Percentiles rank a stretch among this genome's conserved stretches.
These are phyloP conservation scores for Cladosporium sphaerospermum DNA, from an alignment of 2,329 filamentous ascomycete species.

Conservation along the genomic window DNA sequence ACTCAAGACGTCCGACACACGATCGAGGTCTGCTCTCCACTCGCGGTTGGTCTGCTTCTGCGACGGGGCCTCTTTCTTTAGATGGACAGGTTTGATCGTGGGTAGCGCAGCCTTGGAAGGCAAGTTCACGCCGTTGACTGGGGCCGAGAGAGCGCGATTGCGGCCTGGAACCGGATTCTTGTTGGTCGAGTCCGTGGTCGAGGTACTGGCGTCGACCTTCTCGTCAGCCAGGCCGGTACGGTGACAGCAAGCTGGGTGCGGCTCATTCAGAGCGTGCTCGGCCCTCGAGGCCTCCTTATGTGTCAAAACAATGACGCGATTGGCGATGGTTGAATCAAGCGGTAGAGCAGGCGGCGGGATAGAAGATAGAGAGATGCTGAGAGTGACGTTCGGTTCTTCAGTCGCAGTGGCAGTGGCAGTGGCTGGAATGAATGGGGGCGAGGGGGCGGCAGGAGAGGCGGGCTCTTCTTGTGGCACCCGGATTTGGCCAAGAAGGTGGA, in stretches of 20 bases:
- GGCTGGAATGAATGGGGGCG: too few species aligned
- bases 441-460: too few species aligned
- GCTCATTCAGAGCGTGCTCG: background rate
- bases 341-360: background rate
- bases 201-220: too few species aligned
- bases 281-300: background rate
- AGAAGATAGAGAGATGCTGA: background rate
- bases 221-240: too few species aligned
- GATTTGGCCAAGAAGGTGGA: background rate
- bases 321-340: background rate
- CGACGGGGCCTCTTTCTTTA: background rate
- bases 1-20: slow-evolving; percentile 2
- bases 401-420: background rate
- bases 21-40: slow-evolving; percentile 4
- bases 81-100: background rate
- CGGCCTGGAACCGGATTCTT: background rate
- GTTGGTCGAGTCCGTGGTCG: too few species aligned
- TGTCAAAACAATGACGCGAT: background rate
- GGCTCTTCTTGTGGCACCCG: too few species aligned
- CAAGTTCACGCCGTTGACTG: background rate
- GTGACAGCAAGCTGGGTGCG: too few species aligned
- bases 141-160: slow-evolving; percentile 6
- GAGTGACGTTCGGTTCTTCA: background rate
- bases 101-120: background rate
- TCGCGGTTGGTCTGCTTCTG: background rate